Evolutionary conservation across 2,329 filamentous ascomycete genomes (phyloP), one percentile per base, ranked within the genome.

Genomic region (Fusarium xylarioides): DNA sequence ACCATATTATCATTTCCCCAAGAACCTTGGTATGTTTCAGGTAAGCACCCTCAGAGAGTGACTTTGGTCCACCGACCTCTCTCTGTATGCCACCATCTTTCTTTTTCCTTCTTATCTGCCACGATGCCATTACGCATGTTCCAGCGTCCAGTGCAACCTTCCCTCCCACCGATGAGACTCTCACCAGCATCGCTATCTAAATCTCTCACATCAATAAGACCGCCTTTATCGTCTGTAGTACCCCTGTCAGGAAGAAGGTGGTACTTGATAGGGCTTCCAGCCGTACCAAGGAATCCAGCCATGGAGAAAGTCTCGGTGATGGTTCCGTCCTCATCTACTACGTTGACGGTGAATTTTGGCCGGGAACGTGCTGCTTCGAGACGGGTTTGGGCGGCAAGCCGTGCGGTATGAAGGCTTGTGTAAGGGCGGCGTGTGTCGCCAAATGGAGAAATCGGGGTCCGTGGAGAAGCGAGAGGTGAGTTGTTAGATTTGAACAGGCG

Each of bases 321-420:
- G 3, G 81, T 79, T 2, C 89, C 89, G 19, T 86, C 80, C 67
- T 89, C 87, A 66, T 87, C 85, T 5, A 84, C 79, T 4, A 94
- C 86, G 16, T 89, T 86, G 40, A 94, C 85, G 12, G 85, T 84
- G 77, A 91, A 91, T 21, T 86, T 84, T 3, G 90, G 89, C 4
- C 82, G 76, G 30, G 82, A 82, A 28, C 86, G 84, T 1, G 90
- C 90, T 26, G 86, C 84, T 42, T 92, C 88, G 28, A 93, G 86
- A 2, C 92, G 86, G 1, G 86, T 81, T 78, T 95, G 92, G 0
- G 92, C 92, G 21, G 89, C 87, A 11, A 90, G 83, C 1, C 92
- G 89, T 4, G 91, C 85, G 26, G 82, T 76, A 60, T 83, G 80
- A 21, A 89, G 85, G 72, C 88, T 83, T 65, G 83, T 87, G 60